Conservation (phyloP, 1,139 yeast species). For the Candida mesenterica region DNA sequence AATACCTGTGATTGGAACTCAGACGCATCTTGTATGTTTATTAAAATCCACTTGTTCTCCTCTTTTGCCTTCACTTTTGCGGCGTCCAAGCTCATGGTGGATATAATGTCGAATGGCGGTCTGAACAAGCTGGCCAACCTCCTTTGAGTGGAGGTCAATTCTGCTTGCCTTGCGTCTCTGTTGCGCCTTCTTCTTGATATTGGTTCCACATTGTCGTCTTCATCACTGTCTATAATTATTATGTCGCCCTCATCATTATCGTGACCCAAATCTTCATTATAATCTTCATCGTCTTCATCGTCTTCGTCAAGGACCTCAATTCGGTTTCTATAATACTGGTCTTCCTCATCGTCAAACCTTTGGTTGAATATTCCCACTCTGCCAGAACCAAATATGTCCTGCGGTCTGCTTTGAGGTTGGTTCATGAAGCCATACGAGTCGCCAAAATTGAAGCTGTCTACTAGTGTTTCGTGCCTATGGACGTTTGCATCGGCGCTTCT, state of each 20-base stretch:
- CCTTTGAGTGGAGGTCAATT: constrained; percentile 60
- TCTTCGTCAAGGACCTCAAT: constrained; percentile 16
- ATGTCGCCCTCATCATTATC: constrained; percentile 21
- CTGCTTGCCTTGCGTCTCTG: constrained; percentile 27
- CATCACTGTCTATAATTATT: constrained; percentile 29
- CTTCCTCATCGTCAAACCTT: constrained; percentile 35
- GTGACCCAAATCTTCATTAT: constrained; percentile 18
- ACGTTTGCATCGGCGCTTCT: constrained; percentile 76
- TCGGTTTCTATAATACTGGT: constrained; percentile 23
- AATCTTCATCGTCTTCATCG: constrained; percentile 21
- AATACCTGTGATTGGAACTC: constrained; percentile 88
- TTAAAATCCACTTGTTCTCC: constrained; percentile 74
- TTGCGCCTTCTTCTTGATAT: constrained; percentile 29
- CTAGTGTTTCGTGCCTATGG: constrained; percentile 76
- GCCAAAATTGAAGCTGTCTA: constrained; percentile 32
- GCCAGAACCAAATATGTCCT: constrained; percentile 43
- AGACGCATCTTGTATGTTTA: constrained; percentile 81
- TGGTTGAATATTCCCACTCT: constrained; percentile 47
- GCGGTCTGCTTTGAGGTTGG: constrained; percentile 21
- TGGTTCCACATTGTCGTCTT: constrained; percentile 8
- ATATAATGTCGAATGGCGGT: constrained; percentile 91
- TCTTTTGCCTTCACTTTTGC: constrained; percentile 70
- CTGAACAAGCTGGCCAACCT: constrained; percentile 78
- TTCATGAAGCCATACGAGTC: constrained; percentile 11
- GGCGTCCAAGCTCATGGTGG: constrained; percentile 59